Conservation (phyloP, 441 rosid genomes). For the Corymbia citriodora region DNA sequence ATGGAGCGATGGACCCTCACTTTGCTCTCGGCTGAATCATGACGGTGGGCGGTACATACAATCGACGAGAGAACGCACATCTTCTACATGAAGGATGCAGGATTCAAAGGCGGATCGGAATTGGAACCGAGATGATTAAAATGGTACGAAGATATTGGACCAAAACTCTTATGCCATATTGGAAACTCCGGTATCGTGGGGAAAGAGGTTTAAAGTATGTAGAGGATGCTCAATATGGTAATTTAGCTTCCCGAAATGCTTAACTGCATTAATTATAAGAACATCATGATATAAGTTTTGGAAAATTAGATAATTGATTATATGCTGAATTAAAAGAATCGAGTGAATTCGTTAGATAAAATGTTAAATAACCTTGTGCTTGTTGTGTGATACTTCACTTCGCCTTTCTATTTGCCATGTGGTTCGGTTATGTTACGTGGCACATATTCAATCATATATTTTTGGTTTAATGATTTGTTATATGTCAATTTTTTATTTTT, state of each 20-base stretch:
- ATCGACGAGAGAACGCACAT: background rate
- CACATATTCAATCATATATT: background rate
- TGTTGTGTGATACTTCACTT: background rate
- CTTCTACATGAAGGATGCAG: background rate
- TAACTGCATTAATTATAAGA: background rate
- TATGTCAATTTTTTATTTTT: background rate
- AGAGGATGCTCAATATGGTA: rapidly evolving
- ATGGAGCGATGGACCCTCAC: background rate
- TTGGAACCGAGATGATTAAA: background rate
- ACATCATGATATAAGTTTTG: rapidly evolving
- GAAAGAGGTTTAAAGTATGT: background rate
- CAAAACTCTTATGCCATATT: background rate
- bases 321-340: background rate
- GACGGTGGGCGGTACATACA: background rate
- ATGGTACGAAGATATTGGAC: background rate
- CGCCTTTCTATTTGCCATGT: background rate
- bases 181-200: background rate
- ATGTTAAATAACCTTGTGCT: background rate
- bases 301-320: background rate
- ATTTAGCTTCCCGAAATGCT: background rate
- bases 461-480: background rate
- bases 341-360: background rate
- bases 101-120: background rate
- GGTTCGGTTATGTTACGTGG: background rate
- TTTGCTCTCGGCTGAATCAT: background rate